phyloP scores from a whole-genome alignment of 2,329 filamentous ascomycete species.

The Gnomoniopsis sp. region DNA sequence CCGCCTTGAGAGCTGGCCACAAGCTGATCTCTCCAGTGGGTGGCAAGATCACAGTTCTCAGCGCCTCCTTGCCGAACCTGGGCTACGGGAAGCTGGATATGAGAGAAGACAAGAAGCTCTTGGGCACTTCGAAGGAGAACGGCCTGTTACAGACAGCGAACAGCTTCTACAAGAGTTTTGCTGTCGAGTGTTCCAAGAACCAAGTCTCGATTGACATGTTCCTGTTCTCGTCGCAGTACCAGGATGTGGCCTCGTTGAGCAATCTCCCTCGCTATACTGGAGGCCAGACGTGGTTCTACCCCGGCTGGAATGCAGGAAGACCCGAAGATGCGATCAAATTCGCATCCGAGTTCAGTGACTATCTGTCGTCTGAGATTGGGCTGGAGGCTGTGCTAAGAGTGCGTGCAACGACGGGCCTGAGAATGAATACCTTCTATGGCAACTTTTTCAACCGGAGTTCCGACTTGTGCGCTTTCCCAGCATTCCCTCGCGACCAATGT shows the following conservation, averaged over 20 bases:
- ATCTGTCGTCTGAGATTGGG: slow-evolving; percentile 93
- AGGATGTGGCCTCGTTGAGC: slow-evolving; percentile 94
- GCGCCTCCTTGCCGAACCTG: slow-evolving; percentile 83
- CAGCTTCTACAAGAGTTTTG: slow-evolving; percentile 98
- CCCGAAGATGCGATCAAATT: slow-evolving; percentile 97
- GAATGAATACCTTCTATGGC: slow-evolving; percentile 98
- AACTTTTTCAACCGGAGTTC: slow-evolving; percentile 99
- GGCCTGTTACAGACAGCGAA: slow-evolving; percentile 84
- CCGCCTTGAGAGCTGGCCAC: slow-evolving; percentile 86
- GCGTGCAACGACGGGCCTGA: slow-evolving; percentile 86
- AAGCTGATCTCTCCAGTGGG: slow-evolving; percentile 93
- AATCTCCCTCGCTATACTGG: slow-evolving; percentile 95
- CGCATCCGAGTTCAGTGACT: slow-evolving; percentile 93
- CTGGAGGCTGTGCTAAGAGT: slow-evolving; percentile 94
- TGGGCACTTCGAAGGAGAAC: slow-evolving; percentile 91
- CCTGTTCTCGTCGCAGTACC: slow-evolving; percentile 91
- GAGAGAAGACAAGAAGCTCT: slow-evolving; percentile 92
- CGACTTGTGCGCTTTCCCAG: slow-evolving; percentile 95
- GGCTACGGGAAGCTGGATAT: slow-evolving; percentile 88
- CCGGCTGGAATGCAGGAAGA: slow-evolving; percentile 92
- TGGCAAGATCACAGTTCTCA: slow-evolving; percentile 91
- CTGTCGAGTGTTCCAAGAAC: slow-evolving; percentile 97
- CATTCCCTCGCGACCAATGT: slow-evolving; percentile 93
- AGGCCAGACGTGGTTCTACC: slow-evolving; percentile 98
- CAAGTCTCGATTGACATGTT: slow-evolving; percentile 99